These are phyloP conservation scores for Asterophora lycoperdoides DNA, from an alignment of 768 basidiomycete genomes.

Conservation along the genomic window DNA sequence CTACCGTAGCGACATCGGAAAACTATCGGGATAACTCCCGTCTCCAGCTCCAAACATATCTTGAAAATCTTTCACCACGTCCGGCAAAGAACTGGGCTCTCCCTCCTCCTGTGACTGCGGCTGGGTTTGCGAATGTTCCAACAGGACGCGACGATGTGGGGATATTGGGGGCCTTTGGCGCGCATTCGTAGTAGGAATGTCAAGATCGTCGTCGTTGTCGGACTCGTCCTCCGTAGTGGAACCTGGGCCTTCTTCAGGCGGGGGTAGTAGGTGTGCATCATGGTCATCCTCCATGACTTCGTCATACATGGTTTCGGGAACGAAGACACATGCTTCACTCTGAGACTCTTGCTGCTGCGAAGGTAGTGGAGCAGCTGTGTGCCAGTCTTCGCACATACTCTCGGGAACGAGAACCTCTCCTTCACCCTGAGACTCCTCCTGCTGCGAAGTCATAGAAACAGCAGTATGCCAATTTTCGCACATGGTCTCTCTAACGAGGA, in stretches of 20 bases:
- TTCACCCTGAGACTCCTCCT: neutral
- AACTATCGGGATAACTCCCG: constrained; percentile 39
- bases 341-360: neutral
- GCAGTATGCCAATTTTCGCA: neutral
- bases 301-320: constrained; percentile 9
- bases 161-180: neutral
- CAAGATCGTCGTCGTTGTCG: constrained; percentile 23
- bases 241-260: constrained; percentile 7
- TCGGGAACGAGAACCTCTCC: constrained; percentile 12
- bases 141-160: neutral
- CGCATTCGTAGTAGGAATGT: constrained; percentile 4
- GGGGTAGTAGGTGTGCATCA: constrained; percentile 11
- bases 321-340: constrained; percentile 4
- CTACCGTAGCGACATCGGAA: constrained; percentile 34
- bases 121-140: neutral
- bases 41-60: constrained; percentile 39
- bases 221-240: constrained; percentile 38
- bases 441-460: neutral
- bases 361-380: neutral
- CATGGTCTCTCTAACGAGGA: constrained; percentile 12
- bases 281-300: too few species aligned
- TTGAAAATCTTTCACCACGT: constrained; percentile 37
- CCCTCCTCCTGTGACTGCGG: constrained; percentile 5
- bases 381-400: neutral
- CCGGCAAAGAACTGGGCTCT: constrained; percentile 29